These are phyloP conservation scores for Rostrohypoxylon terebratum DNA, from an alignment of 495 filamentous ascomycete species.

Conservation along the genomic window DNA sequence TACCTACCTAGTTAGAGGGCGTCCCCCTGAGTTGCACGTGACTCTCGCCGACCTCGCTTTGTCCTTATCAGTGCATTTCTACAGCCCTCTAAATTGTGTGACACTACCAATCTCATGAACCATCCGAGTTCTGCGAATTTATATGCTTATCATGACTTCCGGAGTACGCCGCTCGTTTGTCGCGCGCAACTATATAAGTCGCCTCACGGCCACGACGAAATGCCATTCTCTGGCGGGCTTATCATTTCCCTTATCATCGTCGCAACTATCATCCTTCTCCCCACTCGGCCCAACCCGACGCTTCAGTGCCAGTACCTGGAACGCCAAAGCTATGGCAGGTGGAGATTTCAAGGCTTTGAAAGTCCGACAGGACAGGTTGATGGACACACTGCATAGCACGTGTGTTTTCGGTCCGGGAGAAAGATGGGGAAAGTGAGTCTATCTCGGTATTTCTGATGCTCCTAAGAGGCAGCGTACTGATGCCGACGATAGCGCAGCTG, in stretches of 20 bases:
- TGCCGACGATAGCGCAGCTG: background rate
- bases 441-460: background rate
- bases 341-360: conserved; percentile 31
- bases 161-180: conserved; percentile 4
- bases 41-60: conserved; percentile 31
- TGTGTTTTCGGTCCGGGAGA: conserved; percentile 47
- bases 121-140: background rate
- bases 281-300: background rate
- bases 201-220: background rate
- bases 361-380: conserved; percentile 39
- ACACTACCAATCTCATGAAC: background rate
- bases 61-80: conserved; percentile 14
- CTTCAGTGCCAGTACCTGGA: conserved; percentile 12
- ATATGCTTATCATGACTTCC: conserved; percentile 18
- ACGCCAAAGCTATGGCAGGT: background rate
- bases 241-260: background rate
- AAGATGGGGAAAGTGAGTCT: conserved; percentile 48
- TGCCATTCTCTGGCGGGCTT: background rate
- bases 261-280: background rate
- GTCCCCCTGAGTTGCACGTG: conserved; percentile 22
- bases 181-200: background rate
- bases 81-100: background rate
- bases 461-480: conserved; percentile 8
- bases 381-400: conserved; percentile 45
- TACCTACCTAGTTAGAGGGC: conserved; percentile 3